Conservation (phyloP, 139 green algal species). For the Micromonas commoda region DNA sequence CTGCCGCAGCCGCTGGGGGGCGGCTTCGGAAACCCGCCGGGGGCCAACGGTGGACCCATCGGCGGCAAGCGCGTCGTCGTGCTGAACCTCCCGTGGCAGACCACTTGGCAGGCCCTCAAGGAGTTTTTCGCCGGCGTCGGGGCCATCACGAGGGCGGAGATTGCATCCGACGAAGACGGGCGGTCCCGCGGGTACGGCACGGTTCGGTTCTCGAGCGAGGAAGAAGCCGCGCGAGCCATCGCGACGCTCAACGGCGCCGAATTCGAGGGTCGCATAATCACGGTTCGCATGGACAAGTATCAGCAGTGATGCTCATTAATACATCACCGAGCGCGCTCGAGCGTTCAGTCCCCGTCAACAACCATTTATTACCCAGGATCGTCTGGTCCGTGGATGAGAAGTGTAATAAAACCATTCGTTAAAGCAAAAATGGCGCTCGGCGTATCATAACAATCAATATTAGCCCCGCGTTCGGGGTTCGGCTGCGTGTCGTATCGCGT, state of each 20-base stretch:
- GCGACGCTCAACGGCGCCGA: conserved; percentile 65
- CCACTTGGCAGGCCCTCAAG: conserved; percentile 57
- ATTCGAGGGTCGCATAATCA: conserved; percentile 74
- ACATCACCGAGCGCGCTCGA: too few species aligned
- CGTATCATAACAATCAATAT: neutral
- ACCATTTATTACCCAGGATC: too few species aligned
- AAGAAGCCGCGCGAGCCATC: conserved; percentile 49
- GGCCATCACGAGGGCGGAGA: conserved; percentile 42
- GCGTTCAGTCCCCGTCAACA: too few species aligned
- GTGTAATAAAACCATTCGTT: too few species aligned
- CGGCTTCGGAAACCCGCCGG: neutral
- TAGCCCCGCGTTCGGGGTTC: neutral
- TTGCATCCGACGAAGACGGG: conserved; percentile 29
- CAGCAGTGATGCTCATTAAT: neutral
- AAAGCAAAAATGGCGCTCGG: too few species aligned
- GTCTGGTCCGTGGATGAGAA: too few species aligned
- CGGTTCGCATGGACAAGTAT: conserved; percentile 47
- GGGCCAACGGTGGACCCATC: too few species aligned
- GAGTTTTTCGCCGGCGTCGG: conserved; percentile 45
- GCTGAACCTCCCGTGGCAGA: conserved; percentile 54
- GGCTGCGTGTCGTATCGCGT: neutral
- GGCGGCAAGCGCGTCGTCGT: conserved; percentile 48
- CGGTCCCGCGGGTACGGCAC: conserved; percentile 71
- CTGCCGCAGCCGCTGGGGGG: too few species aligned
- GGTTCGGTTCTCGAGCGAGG: conserved; percentile 75